Evolutionary conservation across 805 yeast genomes (phyloP).

Genomic region (Metschnikowia anglica): DNA sequence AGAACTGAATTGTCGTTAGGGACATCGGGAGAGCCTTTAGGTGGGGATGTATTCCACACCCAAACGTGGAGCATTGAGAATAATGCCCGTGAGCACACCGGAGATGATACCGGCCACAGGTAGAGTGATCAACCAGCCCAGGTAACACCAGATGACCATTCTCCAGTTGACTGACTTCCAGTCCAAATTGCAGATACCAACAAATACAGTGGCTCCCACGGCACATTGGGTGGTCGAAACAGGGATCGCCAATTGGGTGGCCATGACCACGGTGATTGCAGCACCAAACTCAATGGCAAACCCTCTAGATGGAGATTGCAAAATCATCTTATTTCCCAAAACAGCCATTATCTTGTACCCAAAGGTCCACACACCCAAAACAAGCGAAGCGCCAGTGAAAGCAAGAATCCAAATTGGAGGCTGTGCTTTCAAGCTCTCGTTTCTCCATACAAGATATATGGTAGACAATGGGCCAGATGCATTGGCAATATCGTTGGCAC

Average conservation of each 20-base stretch:
- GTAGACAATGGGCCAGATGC: constrained; percentile 76
- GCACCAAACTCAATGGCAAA: constrained; percentile 77
- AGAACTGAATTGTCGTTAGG: no score
- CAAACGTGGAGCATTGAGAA: constrained; percentile 58
- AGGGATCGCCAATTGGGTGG: constrained; percentile 69
- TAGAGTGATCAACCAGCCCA: constrained; percentile 71
- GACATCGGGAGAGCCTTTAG: constrained; percentile 4
- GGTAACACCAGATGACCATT: constrained; percentile 68
- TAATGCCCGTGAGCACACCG: constrained; percentile 62
- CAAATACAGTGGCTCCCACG: constrained; percentile 74
- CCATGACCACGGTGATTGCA: constrained; percentile 72
- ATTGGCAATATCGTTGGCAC: constrained; percentile 76
- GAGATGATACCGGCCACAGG: constrained; percentile 74
- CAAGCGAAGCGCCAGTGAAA: constrained; percentile 65
- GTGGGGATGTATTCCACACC: constrained; percentile 30
- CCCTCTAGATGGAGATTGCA: constrained; percentile 78
- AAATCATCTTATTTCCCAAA: constrained; percentile 70
- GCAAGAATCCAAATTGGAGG: constrained; percentile 73
- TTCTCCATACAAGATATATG: constrained; percentile 59
- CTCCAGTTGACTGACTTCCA: constrained; percentile 70
- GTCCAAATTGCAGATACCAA: constrained; percentile 70
- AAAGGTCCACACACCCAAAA: constrained; percentile 66
- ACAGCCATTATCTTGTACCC: constrained; percentile 70
- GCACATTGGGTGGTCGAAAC: constrained; percentile 79
- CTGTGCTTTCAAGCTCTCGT: constrained; percentile 51